Percentiles rank a stretch among this genome's conserved stretches.
Evolutionary conservation across 345 rosid genomes (phyloP).

Genomic region (Nasturtium officinale): DNA sequence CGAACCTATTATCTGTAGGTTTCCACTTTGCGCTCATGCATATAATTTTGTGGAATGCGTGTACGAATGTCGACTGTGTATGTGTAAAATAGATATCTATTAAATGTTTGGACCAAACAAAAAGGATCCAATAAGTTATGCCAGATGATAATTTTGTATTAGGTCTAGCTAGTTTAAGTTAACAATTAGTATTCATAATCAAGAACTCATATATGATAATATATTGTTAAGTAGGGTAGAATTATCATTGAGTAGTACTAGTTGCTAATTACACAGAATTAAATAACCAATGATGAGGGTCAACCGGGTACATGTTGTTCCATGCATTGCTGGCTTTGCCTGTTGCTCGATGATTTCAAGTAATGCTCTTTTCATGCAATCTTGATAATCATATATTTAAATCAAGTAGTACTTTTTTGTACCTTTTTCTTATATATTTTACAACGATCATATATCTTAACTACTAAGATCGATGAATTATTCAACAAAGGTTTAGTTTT

Average conservation of each 20-base stretch:
- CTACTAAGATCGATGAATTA: constrained; percentile 22
- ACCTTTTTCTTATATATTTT: background rate
- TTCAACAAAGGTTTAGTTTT: background rate
- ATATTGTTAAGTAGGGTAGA: constrained; percentile 4
- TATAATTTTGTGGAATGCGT: constrained; percentile 20
- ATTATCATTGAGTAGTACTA: background rate
- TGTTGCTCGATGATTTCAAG: constrained; percentile 43
- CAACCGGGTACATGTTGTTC: constrained; percentile 37
- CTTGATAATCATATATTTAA: constrained; percentile 13
- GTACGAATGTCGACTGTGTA: constrained; percentile 14
- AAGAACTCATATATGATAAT: background rate
- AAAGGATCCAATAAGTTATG: constrained; percentile 17
- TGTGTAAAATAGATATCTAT: background rate
- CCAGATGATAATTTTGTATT: constrained; percentile 17
- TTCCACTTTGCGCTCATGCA: constrained; percentile 44
- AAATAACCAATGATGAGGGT: constrained; percentile 35
- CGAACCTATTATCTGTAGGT: constrained; percentile 33
- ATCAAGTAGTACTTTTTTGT: constrained; percentile 33
- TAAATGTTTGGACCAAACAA: constrained; percentile 21
- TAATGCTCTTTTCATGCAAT: constrained; percentile 48
- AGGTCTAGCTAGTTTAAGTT: background rate
- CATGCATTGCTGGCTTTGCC: constrained; percentile 46
- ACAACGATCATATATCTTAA: background rate
- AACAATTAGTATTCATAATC: background rate
- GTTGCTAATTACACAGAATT: constrained; percentile 26